Evolutionary conservation across 129 eudicot species (phyloP), one percentile per base, ranked within the genome.

Genomic region (Flaveria ramosissima): DNA sequence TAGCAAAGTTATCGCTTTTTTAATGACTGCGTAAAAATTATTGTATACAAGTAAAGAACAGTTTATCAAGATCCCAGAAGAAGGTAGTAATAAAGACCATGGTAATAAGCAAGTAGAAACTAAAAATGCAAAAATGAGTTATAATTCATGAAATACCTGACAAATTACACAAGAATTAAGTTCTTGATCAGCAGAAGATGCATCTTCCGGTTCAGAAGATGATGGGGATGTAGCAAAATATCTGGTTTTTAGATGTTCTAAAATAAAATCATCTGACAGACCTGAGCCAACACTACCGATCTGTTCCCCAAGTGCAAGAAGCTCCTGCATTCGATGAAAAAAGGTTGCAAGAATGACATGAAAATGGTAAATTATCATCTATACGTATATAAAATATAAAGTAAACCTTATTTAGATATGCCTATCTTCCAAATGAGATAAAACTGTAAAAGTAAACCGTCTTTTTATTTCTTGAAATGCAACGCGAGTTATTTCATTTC

Each of bases 261-360:
- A 24, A 76, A 95, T 84, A 74, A 83, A 78, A 51, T 88, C 89
- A 72, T 91, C 95, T 0, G 97, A 80, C 70, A 95, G 80, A 52
- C 97, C 92, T 24, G 96, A 87, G 51, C 83, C 86, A 17, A 88
- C 97, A 79, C 84, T 81, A 74, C 99, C 99, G 20, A 92, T 95
- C 80, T 85, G 93, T 72, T 95, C 99, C 47, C 96, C 97, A 78
- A 95, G 83, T 39, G 96, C 97, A 86, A 95, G 97, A 78, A 95
- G 99, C 82, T 95, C 99, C 99, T 95, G 71, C 27, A 56, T 43
- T 26, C 42, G 16, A 53, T 5, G 14, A 32, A 30, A 77, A 39
- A 61, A 43, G 43, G 30, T 73, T 52, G 74, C 69, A 73, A 73
- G 74, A 80, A 52, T 80, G 74, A 73, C 79, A 14, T 62, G 64